phyloP scores from a whole-genome alignment of 768 basidiomycete genomes.

The Collybia sordida region DNA sequence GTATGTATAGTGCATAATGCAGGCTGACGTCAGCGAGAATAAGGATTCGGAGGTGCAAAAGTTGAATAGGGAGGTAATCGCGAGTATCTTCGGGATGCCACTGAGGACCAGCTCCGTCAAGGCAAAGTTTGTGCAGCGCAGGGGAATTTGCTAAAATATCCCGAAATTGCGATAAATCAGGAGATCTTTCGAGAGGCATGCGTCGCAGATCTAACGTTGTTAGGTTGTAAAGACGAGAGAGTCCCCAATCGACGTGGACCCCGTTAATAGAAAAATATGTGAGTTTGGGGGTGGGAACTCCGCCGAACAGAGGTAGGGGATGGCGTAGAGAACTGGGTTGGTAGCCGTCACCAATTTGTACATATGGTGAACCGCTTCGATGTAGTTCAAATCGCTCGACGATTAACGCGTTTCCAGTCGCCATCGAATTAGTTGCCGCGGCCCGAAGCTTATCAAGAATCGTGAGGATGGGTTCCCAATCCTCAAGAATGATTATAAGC shows the following conservation, averaged over 20 bases:
- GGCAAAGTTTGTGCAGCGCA: constrained; percentile 48
- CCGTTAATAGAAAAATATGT: constrained; percentile 55
- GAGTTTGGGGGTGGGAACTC: constrained; percentile 43
- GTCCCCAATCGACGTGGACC: constrained; percentile 60
- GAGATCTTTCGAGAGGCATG: constrained; percentile 52
- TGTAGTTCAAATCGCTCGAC: constrained; percentile 70
- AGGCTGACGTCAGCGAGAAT: constrained; percentile 57
- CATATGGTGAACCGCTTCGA: constrained; percentile 47
- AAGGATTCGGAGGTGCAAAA: constrained; percentile 51
- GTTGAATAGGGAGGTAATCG: constrained; percentile 36
- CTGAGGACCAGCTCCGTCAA: constrained; percentile 64
- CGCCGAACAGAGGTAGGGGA: constrained; percentile 49
- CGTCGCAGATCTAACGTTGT: constrained; percentile 64
- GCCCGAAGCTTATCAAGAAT: constrained; percentile 49
- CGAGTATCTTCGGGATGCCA: constrained; percentile 22
- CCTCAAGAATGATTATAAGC: constrained; percentile 55
- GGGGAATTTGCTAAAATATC: constrained; percentile 50
- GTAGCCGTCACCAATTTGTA: constrained; percentile 43
- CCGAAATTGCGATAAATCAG: constrained; percentile 49
- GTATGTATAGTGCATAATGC: constrained; percentile 44
- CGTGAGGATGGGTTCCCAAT: constrained; percentile 52
- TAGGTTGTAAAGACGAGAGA: constrained; percentile 50
- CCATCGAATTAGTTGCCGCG: constrained; percentile 19
- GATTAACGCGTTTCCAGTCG: constrained; percentile 31
- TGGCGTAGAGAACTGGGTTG: constrained; percentile 29